Base-by-base conservation (phyloP, 805 yeast species). In the Cyberlindnera euphorbiiphila region DNA sequence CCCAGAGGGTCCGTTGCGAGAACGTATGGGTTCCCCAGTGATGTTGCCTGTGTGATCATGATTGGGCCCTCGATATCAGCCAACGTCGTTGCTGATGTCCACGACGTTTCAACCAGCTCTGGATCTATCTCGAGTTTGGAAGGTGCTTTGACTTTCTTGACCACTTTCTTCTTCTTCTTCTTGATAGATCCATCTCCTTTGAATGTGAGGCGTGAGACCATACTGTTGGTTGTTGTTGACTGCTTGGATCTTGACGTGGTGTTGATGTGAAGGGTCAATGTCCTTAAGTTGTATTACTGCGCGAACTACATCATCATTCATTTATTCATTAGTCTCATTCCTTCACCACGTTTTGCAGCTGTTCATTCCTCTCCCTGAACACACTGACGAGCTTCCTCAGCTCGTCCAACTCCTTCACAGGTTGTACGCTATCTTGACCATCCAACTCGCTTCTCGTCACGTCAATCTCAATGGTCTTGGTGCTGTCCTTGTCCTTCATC, bases 121-220 rank as follows among this genome's bases (percentile, higher is more conserved):
- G 36, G 35, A 23, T 37, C 39, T 2, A 39, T 25, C 16, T 37
- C 17, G 10, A 13, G 26, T 33, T 27, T 14, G 37, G 37, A 18
- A 19, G 45, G 2, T 36, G 24, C 10, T 13, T 32, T 28, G 25
- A 30, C 42, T 31, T 22, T 32, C 17, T 25, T 21, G 17, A 22
- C 32, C 12, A 25, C 19, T 26, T 18, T 25, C 32, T 35, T 50
- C 35, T 37, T 39, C 37, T 37, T 45, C 34, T 50, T 46, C 27
- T 45, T 39, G 20, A 24, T 24, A 4, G 54, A 45, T 33, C 48
- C 53, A 33, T 62, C 68, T 21, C 66, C 67, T 42, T 65, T 65
- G 51, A 65, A 65, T 5, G 50, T 38, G 7, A 65, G 54, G 27
- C 59, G 59, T 6, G 65, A 54, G 5, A 61, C 67, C 69, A 65